Conservation (phyloP, 1,284 basidiomycete species). For the Irpex sp. region DNA sequence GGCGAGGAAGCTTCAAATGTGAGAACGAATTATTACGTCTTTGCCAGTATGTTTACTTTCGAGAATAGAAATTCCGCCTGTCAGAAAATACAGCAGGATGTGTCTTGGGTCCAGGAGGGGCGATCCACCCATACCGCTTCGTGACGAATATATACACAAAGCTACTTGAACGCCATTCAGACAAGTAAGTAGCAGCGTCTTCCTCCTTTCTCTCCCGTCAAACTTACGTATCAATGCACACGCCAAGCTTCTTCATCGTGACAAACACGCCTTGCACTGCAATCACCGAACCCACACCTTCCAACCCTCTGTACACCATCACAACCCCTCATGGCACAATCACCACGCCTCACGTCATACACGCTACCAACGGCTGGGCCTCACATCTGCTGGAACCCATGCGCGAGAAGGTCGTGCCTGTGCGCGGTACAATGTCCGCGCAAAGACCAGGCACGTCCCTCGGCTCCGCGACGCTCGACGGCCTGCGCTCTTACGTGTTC, state of each 20-base stretch:
- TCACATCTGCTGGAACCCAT: slow-evolving; percentile 53
- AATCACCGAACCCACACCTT: slow-evolving; percentile 24
- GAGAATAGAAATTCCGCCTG: slow-evolving; percentile 31
- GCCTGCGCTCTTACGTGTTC: slow-evolving; percentile 52
- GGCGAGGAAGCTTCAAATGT: slow-evolving; percentile 32
- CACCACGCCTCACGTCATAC: slow-evolving; percentile 55
- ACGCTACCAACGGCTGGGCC: slow-evolving; percentile 77
- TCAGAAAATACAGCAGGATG: slow-evolving; percentile 32
- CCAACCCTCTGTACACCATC: slow-evolving; percentile 30
- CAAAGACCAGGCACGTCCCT: slow-evolving; percentile 44
- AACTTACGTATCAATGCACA: background rate
- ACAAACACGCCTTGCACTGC: slow-evolving; percentile 36
- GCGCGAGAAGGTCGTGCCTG: slow-evolving; percentile 44
- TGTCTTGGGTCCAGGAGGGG: slow-evolving; percentile 34
- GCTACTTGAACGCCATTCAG: slow-evolving; percentile 29
- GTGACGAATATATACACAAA: slow-evolving; percentile 39
- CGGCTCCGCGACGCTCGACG: slow-evolving; percentile 25
- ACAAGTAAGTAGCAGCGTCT: slow-evolving; percentile 22
- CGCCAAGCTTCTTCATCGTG: slow-evolving; percentile 33
- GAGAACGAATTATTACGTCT: background rate
- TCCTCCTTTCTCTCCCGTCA: background rate
- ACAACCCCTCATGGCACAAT: slow-evolving; percentile 52
- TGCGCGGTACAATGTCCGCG: slow-evolving; percentile 62
- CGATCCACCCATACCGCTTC: slow-evolving; percentile 41
- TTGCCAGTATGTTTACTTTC: background rate